Base-by-base conservation (phyloP, 1,284 basidiomycete species). In the Takashimella tepidaria region DNA sequence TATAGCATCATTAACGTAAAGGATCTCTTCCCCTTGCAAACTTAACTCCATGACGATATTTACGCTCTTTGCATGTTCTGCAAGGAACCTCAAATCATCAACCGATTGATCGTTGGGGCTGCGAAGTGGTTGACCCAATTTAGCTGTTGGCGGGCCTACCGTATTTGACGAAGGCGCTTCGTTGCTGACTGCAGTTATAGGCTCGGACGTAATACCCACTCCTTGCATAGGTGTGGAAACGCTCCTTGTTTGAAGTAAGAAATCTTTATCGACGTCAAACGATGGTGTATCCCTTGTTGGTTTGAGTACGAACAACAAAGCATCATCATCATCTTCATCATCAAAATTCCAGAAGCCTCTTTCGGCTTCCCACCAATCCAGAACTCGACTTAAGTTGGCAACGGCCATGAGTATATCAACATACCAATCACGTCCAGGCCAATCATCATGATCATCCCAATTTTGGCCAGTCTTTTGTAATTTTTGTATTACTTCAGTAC, bases 301-400 rank as follows among this genome's bases (percentile, higher is more conserved):
- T 68, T 92, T 92, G 68, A 90, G 85, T 53, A 96, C 88, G 68
- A 95, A 95, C 57, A 86, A 83, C 51, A 95, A 79, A 1, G 89
- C 88, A 62, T 96, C 92, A 55, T 80, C 77, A 51, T 92, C 31
- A 50, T 75, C 76, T 49, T 92, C 89, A 56, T 95, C 92, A 69
- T 93, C 89, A 69, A 98, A 98, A 68, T 97, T 97, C 96, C 96
- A 99, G 76, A 98, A 98, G 59, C 93, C 91, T 69, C 95, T 95
- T 78, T 98, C 96, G n/a, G 95, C 95, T 73, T 97, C 92, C 95
- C 95, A 99, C 96, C 96, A 99, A 69, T 98, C 96, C 55, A 98
- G 86, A 24, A 98, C 95, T 53, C 96, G 88, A 72, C 87, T 90
- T 56, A 99, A 84, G 63, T 88, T 90, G 42, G 96, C 96, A 47